Base-by-base conservation (phyloP, 164 flowering plant genomes). In the Macadamia integrifolia region DNA sequence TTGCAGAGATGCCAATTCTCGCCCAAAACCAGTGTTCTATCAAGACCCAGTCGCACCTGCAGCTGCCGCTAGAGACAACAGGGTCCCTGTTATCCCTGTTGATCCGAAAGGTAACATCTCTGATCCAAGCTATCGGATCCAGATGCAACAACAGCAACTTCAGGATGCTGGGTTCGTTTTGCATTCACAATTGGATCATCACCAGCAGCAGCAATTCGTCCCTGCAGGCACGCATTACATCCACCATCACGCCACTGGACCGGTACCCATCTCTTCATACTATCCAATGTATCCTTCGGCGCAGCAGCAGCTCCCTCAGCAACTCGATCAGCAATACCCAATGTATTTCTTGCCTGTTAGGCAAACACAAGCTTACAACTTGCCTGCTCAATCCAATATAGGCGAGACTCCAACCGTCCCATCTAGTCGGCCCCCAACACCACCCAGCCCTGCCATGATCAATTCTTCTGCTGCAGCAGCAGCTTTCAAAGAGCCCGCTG, bases 221-320 rank as follows among this genome's bases (percentile, higher is more conserved):
- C 89, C 81, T 63, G 73, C 88, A 58, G 87, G 85, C 55, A 58
- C 83, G 6, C 95, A 91, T 63, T 91, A 83, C 74, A 80, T 91
- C 29, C 90, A 85, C 8, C 92, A 87, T 31, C 84, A 76, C 7
- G 79, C 86, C 18, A 18, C 84, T 1, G 88, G 90, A 60, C 69
- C 80, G 0, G 77, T 86, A 43, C 91, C 90, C 52, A 69, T 86
- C 4, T 67, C 90, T 1, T 77, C 88, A 7, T 91, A 83, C 72
- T 90, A 86, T 68, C 87, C 79, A 42, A 76, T 90, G 60, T 87
- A 90, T 69, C 85, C 89, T 23, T 82, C 72, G 28, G 76, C 69
- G 60, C 86, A 82, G 60, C 83, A 72, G 30, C 79, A 69, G 12
- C 82, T 65, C 28, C 88, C 80, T 56, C 90, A 78, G 2, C 85